A percentile compares a stretch with the other conserved stretches of the same genome.
Evolutionary conservation across 345 rosid species (phyloP).

Genomic region (Corchorus capsularis): DNA sequence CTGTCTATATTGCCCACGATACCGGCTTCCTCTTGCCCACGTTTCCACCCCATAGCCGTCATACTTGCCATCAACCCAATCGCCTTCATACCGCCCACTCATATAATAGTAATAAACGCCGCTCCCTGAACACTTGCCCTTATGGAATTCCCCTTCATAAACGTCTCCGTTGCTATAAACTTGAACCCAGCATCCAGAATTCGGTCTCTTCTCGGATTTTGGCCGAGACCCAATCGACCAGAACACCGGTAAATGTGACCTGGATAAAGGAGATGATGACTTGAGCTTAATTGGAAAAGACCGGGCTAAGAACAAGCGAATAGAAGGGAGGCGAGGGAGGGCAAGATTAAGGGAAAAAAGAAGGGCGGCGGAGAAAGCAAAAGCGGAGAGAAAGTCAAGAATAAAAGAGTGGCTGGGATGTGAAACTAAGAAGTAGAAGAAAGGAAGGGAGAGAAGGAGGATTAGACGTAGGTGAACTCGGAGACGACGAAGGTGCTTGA

Average conservation of each 20-base stretch:
- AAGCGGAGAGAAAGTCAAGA: conserved; percentile 82
- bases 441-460: conserved; percentile 67
- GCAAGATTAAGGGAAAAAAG: conserved; percentile 74
- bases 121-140: conserved; percentile 84
- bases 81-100: conserved; percentile 94
- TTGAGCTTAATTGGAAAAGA: conserved; percentile 73
- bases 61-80: conserved; percentile 93
- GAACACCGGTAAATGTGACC: conserved; percentile 68
- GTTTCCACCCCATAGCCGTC: conserved; percentile 94
- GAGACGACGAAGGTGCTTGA: conserved; percentile 47
- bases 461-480: conserved; percentile 64
- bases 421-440: conserved; percentile 76
- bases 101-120: conserved; percentile 89
- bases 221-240: conserved; percentile 91
- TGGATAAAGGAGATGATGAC: conserved; percentile 29
- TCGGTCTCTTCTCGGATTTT: conserved; percentile 57
- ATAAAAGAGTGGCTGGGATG: conserved; percentile 79
- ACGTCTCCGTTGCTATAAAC: conserved; percentile 87
- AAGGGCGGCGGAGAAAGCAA: conserved; percentile 79
- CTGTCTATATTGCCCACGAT: conserved; percentile 81
- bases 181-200: conserved; percentile 92
- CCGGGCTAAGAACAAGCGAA: conserved; percentile 75
- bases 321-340: conserved; percentile 79
- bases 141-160: conserved; percentile 86
- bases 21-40: conserved; percentile 96